A percentile compares a stretch with the other conserved stretches of the same genome.
Evolutionary conservation across 2,329 filamentous ascomycete genomes (phyloP).

Genomic region (Teratosphaeria nubilosa): DNA sequence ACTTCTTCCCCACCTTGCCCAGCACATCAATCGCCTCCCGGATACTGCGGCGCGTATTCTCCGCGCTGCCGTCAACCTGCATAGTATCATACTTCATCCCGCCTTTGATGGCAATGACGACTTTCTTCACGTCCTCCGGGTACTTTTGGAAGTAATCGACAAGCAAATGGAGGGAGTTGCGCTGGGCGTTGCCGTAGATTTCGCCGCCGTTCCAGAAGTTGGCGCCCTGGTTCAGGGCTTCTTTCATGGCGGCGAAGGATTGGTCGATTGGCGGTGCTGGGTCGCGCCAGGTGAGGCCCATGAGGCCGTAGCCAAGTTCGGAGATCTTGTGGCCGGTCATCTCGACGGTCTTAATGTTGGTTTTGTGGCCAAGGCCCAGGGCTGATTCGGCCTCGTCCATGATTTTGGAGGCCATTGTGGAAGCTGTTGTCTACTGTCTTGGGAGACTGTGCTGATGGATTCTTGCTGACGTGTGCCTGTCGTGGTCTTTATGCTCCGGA

Average conservation of each 20-base stretch:
- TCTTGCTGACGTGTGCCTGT: background rate
- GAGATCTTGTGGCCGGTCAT: conserved; percentile 16
- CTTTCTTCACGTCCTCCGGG: conserved; percentile 40
- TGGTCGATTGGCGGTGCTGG: conserved; percentile 29
- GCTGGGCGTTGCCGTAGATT: conserved; percentile 37
- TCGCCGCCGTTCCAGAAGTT: conserved; percentile 43
- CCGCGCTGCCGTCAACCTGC: conserved; percentile 30
- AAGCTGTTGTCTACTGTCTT: background rate
- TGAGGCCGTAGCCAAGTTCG: conserved; percentile 37
- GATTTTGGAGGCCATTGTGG: conserved; percentile 6
- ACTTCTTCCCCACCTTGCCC: conserved; percentile 34
- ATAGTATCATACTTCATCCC: conserved; percentile 27
- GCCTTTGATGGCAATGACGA: conserved; percentile 44
- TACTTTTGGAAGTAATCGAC: conserved; percentile 43
- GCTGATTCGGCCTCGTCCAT: conserved; percentile 21
- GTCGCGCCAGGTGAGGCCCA: conserved; percentile 40
- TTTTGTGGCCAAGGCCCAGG: conserved; percentile 10
- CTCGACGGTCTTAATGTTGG: conserved; percentile 7
- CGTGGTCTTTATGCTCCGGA: background rate
- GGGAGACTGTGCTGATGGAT: no score
- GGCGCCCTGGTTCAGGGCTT: conserved; percentile 31
- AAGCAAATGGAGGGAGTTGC: conserved; percentile 40
- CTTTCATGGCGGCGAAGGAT: conserved; percentile 36
- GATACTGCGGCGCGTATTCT: conserved; percentile 34
- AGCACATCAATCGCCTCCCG: conserved; percentile 37